Evolutionary conservation across 192 early-diverging fungal species (phyloP).

Genomic region (Backusella liffmaniae): DNA sequence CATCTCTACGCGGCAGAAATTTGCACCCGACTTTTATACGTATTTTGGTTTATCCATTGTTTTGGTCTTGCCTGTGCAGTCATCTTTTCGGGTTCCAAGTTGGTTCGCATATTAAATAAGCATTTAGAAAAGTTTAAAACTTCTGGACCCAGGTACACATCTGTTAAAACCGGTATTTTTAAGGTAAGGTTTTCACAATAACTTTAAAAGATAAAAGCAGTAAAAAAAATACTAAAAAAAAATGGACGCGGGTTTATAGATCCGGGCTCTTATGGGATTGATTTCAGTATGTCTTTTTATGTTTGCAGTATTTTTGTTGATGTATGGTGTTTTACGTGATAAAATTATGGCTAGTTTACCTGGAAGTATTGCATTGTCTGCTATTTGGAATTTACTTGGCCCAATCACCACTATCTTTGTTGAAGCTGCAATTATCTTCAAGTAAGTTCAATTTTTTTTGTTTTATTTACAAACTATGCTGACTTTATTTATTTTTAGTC

Average conservation of each 20-base stretch:
- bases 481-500: slow-evolving; percentile 1
- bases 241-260: slow-evolving; percentile 4
- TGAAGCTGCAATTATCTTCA: slow-evolving; percentile 27
- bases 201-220: neutral
- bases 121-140: slow-evolving; percentile 19
- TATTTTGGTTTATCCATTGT: slow-evolving; percentile 31
- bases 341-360: slow-evolving; percentile 16
- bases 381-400: slow-evolving; percentile 28
- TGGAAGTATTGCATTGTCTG: slow-evolving; percentile 19
- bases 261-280: slow-evolving; percentile 20
- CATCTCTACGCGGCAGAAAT: slow-evolving; percentile 11
- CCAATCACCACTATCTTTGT: slow-evolving; percentile 18
- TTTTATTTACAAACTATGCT: neutral
- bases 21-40: slow-evolving; percentile 24
- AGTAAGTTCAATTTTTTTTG: neutral
- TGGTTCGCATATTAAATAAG: slow-evolving; percentile 15
- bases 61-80: slow-evolving; percentile 14
- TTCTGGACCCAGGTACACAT: slow-evolving; percentile 22
- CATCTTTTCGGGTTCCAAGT: slow-evolving; percentile 17
- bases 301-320: slow-evolving; percentile 32
- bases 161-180: slow-evolving; percentile 25
- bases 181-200: slow-evolving; percentile 9
- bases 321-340: slow-evolving; percentile 31
- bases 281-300: slow-evolving; percentile 19
- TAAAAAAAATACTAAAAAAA: neutral